Evolutionary conservation across 345 rosid species (phyloP).

Genomic region (Physaria fendleri): DNA sequence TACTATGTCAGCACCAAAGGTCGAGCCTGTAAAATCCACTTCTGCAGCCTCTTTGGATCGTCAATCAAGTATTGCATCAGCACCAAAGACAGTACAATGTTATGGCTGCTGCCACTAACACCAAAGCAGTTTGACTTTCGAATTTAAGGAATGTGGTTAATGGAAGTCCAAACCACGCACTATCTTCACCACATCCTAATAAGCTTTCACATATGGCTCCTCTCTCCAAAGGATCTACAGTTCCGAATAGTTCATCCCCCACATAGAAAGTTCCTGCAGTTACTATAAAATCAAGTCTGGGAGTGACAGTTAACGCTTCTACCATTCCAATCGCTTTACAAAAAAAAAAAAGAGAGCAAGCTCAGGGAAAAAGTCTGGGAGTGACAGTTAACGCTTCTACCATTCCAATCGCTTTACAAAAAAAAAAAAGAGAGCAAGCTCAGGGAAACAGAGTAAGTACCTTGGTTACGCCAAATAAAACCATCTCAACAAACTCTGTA

Average conservation of each 20-base stretch:
- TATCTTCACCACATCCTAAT: slow-evolving; percentile 29
- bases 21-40: neutral
- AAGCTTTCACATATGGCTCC: slow-evolving; percentile 29
- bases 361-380: slow-evolving; percentile 26
- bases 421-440: slow-evolving; percentile 28
- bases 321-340: slow-evolving; percentile 18
- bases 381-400: slow-evolving; percentile 14
- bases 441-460: slow-evolving; percentile 23
- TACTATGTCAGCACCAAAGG: neutral
- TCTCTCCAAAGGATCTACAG: slow-evolving; percentile 33
- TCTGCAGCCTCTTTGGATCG: slow-evolving; percentile 37
- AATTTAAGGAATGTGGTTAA: slow-evolving; percentile 33
- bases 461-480: slow-evolving; percentile 24
- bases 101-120: slow-evolving; percentile 17
- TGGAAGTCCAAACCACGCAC: slow-evolving; percentile 19
- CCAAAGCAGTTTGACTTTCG: slow-evolving; percentile 26
- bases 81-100: slow-evolving; percentile 20
- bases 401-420: slow-evolving; percentile 20
- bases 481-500: slow-evolving; percentile 22
- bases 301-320: slow-evolving; percentile 16
- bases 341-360: too few relatives aligned
- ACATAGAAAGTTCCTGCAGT: slow-evolving; percentile 28
- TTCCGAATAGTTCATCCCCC: slow-evolving; percentile 29
- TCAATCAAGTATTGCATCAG: slow-evolving; percentile 20
- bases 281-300: slow-evolving; percentile 24